These are phyloP conservation scores for Fomes fomentarius DNA, from an alignment of 1,284 basidiomycete species.

Conservation along the genomic window DNA sequence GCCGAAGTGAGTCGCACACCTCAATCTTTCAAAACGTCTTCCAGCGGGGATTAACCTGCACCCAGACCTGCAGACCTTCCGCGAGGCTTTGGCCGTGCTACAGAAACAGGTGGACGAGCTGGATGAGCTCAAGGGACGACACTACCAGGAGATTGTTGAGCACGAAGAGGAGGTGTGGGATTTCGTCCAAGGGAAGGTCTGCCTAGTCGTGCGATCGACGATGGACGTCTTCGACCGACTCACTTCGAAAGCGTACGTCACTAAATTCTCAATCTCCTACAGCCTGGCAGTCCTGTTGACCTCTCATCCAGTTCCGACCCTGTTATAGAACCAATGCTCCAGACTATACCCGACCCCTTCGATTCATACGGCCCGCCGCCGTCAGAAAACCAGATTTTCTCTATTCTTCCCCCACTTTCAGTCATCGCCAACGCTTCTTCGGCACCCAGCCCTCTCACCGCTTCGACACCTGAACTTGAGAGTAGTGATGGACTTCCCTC, in stretches of 20 bases:
- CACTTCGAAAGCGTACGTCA: slow-evolving; percentile 83
- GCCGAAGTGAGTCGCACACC: slow-evolving; percentile 84
- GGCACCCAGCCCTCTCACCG: slow-evolving; percentile 37
- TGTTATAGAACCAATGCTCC: slow-evolving; percentile 88
- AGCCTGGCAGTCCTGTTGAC: background rate
- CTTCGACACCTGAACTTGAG: slow-evolving; percentile 47
- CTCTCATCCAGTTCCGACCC: slow-evolving; percentile 72
- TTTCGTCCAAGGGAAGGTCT: slow-evolving; percentile 83
- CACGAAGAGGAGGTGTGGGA: slow-evolving; percentile 96
- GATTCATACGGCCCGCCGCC: slow-evolving; percentile 89
- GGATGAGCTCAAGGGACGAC: slow-evolving; percentile 77
- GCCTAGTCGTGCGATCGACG: slow-evolving; percentile 76
- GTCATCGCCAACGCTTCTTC: slow-evolving; percentile 61
- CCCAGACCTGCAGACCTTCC: slow-evolving; percentile 82
- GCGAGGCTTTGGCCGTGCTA: slow-evolving; percentile 80
- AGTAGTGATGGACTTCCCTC: slow-evolving; percentile 31
- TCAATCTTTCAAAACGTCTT: no score
- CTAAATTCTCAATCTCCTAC: background rate
- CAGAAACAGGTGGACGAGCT: slow-evolving; percentile 90
- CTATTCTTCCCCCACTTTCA: slow-evolving; percentile 83
- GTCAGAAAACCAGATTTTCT: slow-evolving; percentile 90
- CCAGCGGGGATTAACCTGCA: no score
- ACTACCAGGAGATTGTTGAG: slow-evolving; percentile 88
- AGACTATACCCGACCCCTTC: slow-evolving; percentile 91
- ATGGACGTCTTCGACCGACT: slow-evolving; percentile 85